Conservation (phyloP, 208 protist genomes). For the Porcisia deanei region DNA sequence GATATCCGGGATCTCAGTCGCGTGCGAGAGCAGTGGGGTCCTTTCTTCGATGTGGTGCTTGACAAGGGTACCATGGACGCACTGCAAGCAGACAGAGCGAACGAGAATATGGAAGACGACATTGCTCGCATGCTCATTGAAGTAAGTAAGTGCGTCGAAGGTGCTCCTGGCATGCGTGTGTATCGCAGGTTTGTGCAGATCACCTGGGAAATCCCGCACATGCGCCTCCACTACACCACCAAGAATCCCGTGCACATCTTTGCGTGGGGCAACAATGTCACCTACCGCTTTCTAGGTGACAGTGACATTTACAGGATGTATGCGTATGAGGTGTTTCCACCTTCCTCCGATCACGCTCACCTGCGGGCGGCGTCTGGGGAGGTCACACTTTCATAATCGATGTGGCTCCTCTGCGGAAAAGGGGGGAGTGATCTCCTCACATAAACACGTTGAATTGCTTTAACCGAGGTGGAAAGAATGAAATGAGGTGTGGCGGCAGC, state of each 20-base stretch:
- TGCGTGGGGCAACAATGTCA: slow-evolving; percentile 59
- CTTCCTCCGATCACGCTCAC: background rate
- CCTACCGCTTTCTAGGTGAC: slow-evolving; percentile 53
- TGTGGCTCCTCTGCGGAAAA: no score
- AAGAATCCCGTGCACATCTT: slow-evolving; percentile 40
- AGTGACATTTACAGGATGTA: slow-evolving; percentile 86
- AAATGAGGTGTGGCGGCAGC: background rate
- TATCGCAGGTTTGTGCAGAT: slow-evolving; percentile 77
- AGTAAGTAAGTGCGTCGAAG: slow-evolving; percentile 51
- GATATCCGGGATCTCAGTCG: slow-evolving; percentile 71
- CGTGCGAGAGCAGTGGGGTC: slow-evolving; percentile 42
- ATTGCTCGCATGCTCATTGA: slow-evolving; percentile 71
- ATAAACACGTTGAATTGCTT: no score
- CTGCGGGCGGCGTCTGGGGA: background rate
- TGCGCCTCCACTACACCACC: slow-evolving; percentile 71
- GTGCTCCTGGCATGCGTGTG: background rate
- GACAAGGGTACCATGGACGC: slow-evolving; percentile 91
- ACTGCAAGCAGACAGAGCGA: slow-evolving; percentile 64
- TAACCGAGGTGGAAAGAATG: background rate
- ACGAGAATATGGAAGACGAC: slow-evolving; percentile 47
- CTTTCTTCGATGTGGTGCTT: slow-evolving; percentile 74
- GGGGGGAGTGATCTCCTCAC: background rate
- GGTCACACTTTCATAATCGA: no score
- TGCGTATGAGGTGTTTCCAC: slow-evolving; percentile 50
- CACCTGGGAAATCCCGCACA: slow-evolving; percentile 83